phyloP scores from a whole-genome alignment of 2,329 filamentous ascomycete species.

The Samsoniella hepiali region DNA sequence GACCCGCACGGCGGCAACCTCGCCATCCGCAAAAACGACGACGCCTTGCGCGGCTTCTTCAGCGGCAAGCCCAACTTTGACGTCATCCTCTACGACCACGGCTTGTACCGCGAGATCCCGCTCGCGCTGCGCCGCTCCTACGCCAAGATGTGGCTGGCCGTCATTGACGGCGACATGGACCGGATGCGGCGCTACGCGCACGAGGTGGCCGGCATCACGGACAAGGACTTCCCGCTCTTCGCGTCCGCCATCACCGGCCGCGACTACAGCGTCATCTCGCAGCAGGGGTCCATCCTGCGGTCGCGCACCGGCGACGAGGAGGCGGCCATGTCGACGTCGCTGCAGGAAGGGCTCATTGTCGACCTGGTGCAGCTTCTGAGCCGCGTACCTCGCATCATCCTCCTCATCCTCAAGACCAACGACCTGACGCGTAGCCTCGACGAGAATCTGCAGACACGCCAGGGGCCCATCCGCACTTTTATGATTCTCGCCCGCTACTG shows the following conservation, averaged over 20 bases:
- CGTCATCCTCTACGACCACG: conserved; percentile 94
- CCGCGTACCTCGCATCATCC: conserved; percentile 84
- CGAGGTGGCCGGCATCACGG: conserved; percentile 83
- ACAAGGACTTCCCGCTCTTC: conserved; percentile 91
- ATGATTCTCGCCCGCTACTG: conserved; percentile 68
- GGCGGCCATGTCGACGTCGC: conserved; percentile 75
- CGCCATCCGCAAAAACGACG: conserved; percentile 75
- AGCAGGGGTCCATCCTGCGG: conserved; percentile 51
- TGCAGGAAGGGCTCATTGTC: conserved; percentile 84
- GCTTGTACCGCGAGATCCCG: conserved; percentile 90
- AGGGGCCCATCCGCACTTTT: conserved; percentile 62
- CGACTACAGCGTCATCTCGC: conserved; percentile 75
- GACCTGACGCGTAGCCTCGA: conserved; percentile 92
- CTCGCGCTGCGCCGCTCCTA: conserved; percentile 75
- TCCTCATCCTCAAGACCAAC: conserved; percentile 96
- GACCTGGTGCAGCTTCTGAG: conserved; percentile 86
- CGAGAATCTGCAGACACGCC: conserved; percentile 77
- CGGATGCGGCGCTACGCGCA: conserved; percentile 85
- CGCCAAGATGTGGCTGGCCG: conserved; percentile 94
- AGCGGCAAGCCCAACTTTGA: conserved; percentile 73
- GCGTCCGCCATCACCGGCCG: conserved; percentile 94
- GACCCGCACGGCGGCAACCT: conserved; percentile 97
- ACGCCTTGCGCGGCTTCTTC: conserved; percentile 46
- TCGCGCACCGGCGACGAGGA: conserved; percentile 73
- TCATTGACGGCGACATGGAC: conserved; percentile 82